phyloP scores from a whole-genome alignment of 202 grass and related monocot species.

The Dendrocalamus latiflorus region DNA sequence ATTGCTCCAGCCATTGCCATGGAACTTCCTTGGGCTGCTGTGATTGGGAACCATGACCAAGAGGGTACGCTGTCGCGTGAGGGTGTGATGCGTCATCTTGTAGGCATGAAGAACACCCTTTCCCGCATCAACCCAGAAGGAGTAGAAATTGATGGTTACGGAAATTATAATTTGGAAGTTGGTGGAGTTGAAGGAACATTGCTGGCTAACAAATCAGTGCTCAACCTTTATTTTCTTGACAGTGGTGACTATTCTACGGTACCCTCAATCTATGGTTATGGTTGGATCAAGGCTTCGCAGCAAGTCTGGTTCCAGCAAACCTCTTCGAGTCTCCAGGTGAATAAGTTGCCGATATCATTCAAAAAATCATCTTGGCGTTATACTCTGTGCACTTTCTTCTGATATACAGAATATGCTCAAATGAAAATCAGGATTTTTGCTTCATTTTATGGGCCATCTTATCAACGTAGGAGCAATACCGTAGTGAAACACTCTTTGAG shows the following conservation, averaged over 20 bases:
- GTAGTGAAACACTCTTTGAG: background rate
- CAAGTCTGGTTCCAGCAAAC: conserved; percentile 85
- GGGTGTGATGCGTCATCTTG: conserved; percentile 78
- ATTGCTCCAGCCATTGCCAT: conserved; percentile 65
- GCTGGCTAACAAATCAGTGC: conserved; percentile 76
- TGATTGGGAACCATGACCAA: conserved; percentile 91
- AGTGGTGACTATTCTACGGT: conserved; percentile 93
- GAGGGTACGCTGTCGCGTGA: conserved; percentile 79
- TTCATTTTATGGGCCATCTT: background rate
- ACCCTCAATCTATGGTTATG: conserved; percentile 55
- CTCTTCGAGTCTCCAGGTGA: conserved; percentile 67
- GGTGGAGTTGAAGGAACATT: conserved; percentile 51
- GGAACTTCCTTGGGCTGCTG: conserved; percentile 84
- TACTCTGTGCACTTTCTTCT: background rate
- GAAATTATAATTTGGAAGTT: conserved; percentile 87
- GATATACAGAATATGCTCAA: background rate
- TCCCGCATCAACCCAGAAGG: conserved; percentile 68
- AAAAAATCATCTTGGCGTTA: background rate
- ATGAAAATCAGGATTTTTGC: background rate
- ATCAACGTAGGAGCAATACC: background rate
- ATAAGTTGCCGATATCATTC: background rate
- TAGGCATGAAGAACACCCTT: conserved; percentile 65
- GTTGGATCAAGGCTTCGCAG: conserved; percentile 91
- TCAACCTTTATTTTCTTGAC: too few relatives aligned
- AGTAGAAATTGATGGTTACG: conserved; percentile 79